Percentiles rank a stretch among this genome's conserved stretches.
These are phyloP conservation scores for Globisporangium cystogenes DNA, from an alignment of 352 stramenopile genomes.

Conservation along the genomic window DNA sequence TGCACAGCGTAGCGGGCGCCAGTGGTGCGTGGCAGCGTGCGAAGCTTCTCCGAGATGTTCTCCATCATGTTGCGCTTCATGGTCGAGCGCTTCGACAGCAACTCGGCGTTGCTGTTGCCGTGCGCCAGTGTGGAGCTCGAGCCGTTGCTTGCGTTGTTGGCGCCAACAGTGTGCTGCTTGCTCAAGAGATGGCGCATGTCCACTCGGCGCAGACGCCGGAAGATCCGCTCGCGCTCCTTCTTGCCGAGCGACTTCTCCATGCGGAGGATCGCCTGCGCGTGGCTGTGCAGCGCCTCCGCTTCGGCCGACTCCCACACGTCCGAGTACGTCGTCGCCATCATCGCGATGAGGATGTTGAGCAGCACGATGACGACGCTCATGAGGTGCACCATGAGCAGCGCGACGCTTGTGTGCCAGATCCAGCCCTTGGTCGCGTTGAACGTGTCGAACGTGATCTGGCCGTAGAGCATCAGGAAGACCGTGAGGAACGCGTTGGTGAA, in stretches of 20 bases:
- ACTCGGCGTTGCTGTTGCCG: constrained; percentile 10
- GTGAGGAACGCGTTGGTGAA: constrained; percentile 63
- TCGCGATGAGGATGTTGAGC: constrained; percentile 34
- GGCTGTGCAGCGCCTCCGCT: constrained; percentile 7
- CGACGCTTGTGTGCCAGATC: constrained; percentile 11
- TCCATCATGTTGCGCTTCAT: constrained; percentile 25
- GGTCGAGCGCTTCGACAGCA: constrained; percentile 15
- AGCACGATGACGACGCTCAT: constrained; percentile 21
- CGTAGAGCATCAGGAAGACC: constrained; percentile 72
- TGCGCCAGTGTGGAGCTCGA: not conserved
- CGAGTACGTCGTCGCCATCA: constrained; percentile 27
- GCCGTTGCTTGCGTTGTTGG: constrained; percentile 7
- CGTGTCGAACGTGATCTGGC: constrained; percentile 42
- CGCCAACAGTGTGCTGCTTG: constrained; percentile 5
- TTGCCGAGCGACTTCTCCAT: constrained; percentile 17
- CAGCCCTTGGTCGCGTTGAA: constrained; percentile 8
- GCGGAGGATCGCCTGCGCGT: constrained; percentile 16
- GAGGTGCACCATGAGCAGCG: constrained; percentile 15
- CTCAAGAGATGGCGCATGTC: constrained; percentile 14
- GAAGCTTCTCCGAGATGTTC: constrained; percentile 21
- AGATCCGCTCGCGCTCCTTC: constrained; percentile 30
- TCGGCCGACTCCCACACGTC: constrained; percentile 14
- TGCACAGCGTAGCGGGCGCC: constrained; percentile 8
- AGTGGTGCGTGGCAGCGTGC: constrained; percentile 12
- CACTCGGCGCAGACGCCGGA: constrained; percentile 22